Evolutionary conservation across 495 filamentous ascomycete genomes (phyloP).

Genomic region (Penicillium turbatum): DNA sequence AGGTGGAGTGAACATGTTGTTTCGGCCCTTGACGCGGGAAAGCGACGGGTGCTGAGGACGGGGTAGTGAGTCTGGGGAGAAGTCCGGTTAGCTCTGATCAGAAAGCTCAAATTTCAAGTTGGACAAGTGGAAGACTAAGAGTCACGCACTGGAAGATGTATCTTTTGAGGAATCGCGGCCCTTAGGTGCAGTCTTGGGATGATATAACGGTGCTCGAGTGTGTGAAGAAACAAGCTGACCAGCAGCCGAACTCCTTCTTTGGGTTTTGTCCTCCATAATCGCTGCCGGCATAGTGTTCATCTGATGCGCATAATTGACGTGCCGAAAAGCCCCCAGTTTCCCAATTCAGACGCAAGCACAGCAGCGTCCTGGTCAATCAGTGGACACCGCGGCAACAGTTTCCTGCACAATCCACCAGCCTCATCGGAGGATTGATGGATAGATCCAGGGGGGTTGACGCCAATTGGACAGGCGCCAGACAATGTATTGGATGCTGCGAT

Average conservation of each 20-base stretch:
- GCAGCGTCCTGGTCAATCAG: conserved; percentile 19
- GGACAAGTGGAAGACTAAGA: not conserved
- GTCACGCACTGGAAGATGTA: conserved; percentile 26
- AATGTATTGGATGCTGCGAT: conserved; percentile 18
- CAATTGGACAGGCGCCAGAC: conserved; percentile 16
- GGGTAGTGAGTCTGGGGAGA: conserved; percentile 18
- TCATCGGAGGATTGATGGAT: conserved; percentile 19
- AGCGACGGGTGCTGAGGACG: conserved; percentile 35
- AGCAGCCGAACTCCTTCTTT: conserved; percentile 28
- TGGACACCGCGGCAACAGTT: conserved; percentile 2
- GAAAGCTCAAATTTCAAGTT: not conserved
- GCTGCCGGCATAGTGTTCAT: conserved; percentile 17
- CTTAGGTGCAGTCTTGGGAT: conserved; percentile 17
- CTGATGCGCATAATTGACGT: conserved; percentile 31
- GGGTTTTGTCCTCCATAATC: conserved; percentile 31
- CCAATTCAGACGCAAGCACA: conserved; percentile 19
- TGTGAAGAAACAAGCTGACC: conserved; percentile 22
- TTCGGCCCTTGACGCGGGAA: conserved; percentile 35
- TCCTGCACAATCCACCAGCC: conserved; percentile 13
- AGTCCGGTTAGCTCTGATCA: conserved; percentile 3
- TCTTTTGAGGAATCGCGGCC: conserved; percentile 19
- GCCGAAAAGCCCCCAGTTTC: conserved; percentile 25
- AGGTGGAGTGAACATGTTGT: conserved; percentile 38
- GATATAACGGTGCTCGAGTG: conserved; percentile 27
- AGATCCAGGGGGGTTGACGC: not conserved